Conservation (phyloP, 202 grass and related monocot species). For the Schoenoplectus triqueter region DNA sequence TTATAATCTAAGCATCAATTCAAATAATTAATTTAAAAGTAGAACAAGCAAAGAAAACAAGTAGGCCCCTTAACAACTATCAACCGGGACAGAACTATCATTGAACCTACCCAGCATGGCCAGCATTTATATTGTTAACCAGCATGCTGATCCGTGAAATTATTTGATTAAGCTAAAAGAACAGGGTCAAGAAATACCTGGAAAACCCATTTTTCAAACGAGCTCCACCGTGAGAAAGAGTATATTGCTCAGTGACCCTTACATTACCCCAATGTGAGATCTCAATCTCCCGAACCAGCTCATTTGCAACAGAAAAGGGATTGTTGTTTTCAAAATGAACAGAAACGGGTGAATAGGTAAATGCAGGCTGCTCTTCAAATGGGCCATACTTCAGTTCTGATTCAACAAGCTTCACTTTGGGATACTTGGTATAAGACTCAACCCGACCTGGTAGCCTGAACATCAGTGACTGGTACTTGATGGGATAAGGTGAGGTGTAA, state of each 20-base stretch:
- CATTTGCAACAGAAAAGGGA: conserved; percentile 86
- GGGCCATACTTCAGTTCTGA: conserved; percentile 90
- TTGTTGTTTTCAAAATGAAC: conserved; percentile 99
- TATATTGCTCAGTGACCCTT: conserved; percentile 90
- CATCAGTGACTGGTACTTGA: conserved; percentile 77
- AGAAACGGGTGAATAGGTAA: conserved; percentile 68
- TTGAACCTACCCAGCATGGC: neutral
- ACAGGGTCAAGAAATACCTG: conserved; percentile 53
- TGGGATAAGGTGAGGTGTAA: conserved; percentile 78
- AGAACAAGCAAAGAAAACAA: conserved; percentile 20
- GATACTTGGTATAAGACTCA: conserved; percentile 89
- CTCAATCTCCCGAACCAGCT: conserved; percentile 87
- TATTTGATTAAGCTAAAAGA: neutral
- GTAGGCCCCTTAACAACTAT: neutral
- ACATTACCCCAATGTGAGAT: conserved; percentile 98
- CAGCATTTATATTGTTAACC: neutral
- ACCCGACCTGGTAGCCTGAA: conserved; percentile 89
- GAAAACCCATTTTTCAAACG: conserved; percentile 95
- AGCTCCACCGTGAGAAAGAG: conserved; percentile 83
- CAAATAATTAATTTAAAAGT: conserved; percentile 10
- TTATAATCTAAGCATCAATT: neutral
- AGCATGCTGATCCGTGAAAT: neutral
- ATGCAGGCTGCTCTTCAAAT: conserved; percentile 65
- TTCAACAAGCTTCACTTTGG: conserved; percentile 68
- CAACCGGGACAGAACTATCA: neutral